Evolutionary conservation across 164 flowering plant genomes (phyloP), one percentile per base, ranked within the genome.

Genomic region (Amborella trichopoda): DNA sequence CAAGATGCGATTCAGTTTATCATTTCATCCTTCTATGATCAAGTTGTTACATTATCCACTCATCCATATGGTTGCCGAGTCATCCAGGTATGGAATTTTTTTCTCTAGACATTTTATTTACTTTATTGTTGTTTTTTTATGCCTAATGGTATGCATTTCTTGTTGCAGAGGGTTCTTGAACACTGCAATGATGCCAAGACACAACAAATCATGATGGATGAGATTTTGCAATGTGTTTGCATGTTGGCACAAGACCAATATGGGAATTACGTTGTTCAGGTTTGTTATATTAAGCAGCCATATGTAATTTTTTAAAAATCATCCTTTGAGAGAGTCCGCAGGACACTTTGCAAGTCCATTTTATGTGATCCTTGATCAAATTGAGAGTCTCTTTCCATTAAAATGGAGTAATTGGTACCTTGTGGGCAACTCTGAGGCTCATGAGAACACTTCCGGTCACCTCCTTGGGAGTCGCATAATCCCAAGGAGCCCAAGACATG

Each of bases 221-320:
- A 88, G 68, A 79, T 93, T 50, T 26, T 88, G 71, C 62, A 53
- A 46, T 67, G 76, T 54, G 87, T 88, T 40, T 68, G 88, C 68
- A 75, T 72, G 87, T 63, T 93, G 63, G 96, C 96, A 18, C 94
- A 82, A 54, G 96, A 93, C 56, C 99, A 93, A 40, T 93, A 93
- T 68, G 99, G 99, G 37, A 93, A 93, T 58, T 93, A 93, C 69
- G 96, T 91, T 57, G 77, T 93, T 53, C 99, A 93, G 99, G 99
- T 91, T 62, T 48, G 78, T 69, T 32, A 28, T 44, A 17, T 40
- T 23, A n/a, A n/a, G n/a, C n/a, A n/a, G n/a, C n/a, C n/a, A n/a
- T n/a, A n/a, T n/a, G n/a, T n/a, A n/a, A n/a, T n/a, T n/a, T n/a
- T n/a, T n/a, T n/a, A n/a, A n/a, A n/a, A n/a, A n/a, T n/a, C n/a